These are phyloP conservation scores for Eucalyptus microcorys DNA, from an alignment of 345 rosid species.

Conservation along the genomic window DNA sequence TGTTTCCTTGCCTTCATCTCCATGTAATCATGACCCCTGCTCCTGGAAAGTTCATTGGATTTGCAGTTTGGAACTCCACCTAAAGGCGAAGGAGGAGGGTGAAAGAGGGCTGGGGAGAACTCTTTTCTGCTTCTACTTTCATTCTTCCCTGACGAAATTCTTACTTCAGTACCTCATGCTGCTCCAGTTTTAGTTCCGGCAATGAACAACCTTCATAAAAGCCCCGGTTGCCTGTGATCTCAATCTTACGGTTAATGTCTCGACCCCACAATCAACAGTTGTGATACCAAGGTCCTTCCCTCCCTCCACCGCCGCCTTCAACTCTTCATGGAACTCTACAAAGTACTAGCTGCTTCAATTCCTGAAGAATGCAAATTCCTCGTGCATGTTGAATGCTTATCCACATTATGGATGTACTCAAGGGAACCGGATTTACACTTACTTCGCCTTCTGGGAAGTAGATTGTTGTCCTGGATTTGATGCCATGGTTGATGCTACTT, in stretches of 20 bases:
- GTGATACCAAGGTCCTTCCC: slow-evolving; percentile 82
- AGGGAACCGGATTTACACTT: slow-evolving; percentile 72
- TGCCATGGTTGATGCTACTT: slow-evolving; percentile 95
- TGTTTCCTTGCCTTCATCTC: no score
- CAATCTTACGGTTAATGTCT: slow-evolving; percentile 65
- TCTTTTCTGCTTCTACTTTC: no score
- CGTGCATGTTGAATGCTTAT: slow-evolving; percentile 87
- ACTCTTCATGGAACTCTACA: slow-evolving; percentile 67
- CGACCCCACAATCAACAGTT: slow-evolving; percentile 78
- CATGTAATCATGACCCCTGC: no score
- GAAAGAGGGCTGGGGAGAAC: no score
- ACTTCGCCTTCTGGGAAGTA: slow-evolving; percentile 51
- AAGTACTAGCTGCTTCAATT: slow-evolving; percentile 83
- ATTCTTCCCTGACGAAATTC: slow-evolving; percentile 29
- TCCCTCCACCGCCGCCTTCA: slow-evolving; percentile 74
- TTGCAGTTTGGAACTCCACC: no score
- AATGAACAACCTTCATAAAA: slow-evolving; percentile 66
- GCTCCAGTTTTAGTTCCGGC: slow-evolving; percentile 67
- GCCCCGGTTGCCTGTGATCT: slow-evolving; percentile 81
- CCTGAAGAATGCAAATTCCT: slow-evolving; percentile 70
- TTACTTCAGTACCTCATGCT: slow-evolving; percentile 57
- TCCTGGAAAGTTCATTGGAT: no score
- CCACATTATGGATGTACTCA: slow-evolving; percentile 82
- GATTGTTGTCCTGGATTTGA: slow-evolving; percentile 96
- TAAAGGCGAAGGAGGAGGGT: no score